Conservation (phyloP, 495 filamentous ascomycete species). For the Parachaetomium inaequale region DNA sequence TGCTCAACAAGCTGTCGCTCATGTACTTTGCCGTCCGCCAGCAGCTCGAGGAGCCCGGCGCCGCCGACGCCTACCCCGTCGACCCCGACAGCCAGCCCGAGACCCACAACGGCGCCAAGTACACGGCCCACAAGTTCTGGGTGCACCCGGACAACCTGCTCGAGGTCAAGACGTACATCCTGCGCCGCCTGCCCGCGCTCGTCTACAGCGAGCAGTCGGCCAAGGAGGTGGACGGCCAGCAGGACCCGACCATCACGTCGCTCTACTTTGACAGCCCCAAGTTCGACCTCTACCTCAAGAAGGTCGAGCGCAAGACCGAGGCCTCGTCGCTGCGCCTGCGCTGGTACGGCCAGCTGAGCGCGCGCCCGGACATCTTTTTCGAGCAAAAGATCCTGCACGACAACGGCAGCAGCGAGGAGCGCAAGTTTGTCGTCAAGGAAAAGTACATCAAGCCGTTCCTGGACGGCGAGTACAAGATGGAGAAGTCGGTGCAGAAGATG, state of each 20-base stretch:
- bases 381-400: conserved; percentile 86
- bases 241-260: conserved; percentile 88
- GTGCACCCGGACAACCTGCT: conserved; percentile 91
- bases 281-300: conserved; percentile 80
- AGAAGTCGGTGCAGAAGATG: conserved; percentile 83
- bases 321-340: conserved; percentile 80
- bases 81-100: conserved; percentile 41
- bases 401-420: conserved; percentile 69
- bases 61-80: conserved; percentile 27
- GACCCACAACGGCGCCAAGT: conserved; percentile 59
- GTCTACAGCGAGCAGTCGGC: conserved; percentile 89
- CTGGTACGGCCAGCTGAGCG: conserved; percentile 83
- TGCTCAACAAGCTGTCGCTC: conserved; percentile 83
- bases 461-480: conserved; percentile 82
- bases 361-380: conserved; percentile 71
- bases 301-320: conserved; percentile 71
- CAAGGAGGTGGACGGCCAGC: conserved; percentile 65
- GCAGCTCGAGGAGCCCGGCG: conserved; percentile 55
- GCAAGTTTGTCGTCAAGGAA: conserved; percentile 78
- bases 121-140: conserved; percentile 97
- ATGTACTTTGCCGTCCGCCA: conserved; percentile 95
- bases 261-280: conserved; percentile 89
- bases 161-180: conserved; percentile 91
- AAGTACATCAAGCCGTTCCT: conserved; percentile 92
- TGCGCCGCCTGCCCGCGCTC: conserved; percentile 82